Evolutionary conservation across 768 basidiomycete species (phyloP).

Genomic region (Cystobasidium tubakii): DNA sequence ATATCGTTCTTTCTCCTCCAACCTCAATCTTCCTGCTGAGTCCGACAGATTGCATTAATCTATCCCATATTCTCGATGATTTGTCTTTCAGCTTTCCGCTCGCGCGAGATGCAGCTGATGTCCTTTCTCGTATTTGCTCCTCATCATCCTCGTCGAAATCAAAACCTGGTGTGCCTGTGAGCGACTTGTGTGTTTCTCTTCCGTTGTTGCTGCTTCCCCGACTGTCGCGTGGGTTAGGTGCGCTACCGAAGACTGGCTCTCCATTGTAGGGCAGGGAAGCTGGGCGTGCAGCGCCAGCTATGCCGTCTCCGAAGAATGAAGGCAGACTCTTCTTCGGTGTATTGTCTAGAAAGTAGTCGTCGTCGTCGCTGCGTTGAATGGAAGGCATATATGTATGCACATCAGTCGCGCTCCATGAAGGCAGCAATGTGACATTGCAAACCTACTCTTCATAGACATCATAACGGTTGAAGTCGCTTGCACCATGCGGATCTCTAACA

Average conservation of each 20-base stretch:
- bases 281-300: not conserved
- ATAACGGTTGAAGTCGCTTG: constrained; percentile 26
- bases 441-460: constrained; percentile 34
- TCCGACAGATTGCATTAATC: constrained; percentile 10
- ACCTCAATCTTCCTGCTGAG: constrained; percentile 27
- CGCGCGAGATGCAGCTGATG: not conserved
- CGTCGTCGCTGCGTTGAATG: constrained; percentile 16
- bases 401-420: not conserved
- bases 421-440: not conserved
- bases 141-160: constrained; percentile 40
- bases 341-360: constrained; percentile 25
- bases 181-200: constrained; percentile 8
- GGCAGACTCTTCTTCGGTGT: not conserved
- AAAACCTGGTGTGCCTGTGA: constrained; percentile 31
- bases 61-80: constrained; percentile 21
- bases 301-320: constrained; percentile 11
- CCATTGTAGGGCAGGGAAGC: constrained; percentile 18
- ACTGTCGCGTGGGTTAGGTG: constrained; percentile 7
- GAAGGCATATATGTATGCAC: not conserved
- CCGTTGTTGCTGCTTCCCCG: constrained; percentile 8
- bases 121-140: constrained; percentile 32
- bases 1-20: constrained; percentile 68
- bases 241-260: constrained; percentile 5
- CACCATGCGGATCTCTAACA: not conserved
- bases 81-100: constrained; percentile 34